Conservation (phyloP, 1,139 yeast species). For the Yamadazyma atmosphaerica region DNA sequence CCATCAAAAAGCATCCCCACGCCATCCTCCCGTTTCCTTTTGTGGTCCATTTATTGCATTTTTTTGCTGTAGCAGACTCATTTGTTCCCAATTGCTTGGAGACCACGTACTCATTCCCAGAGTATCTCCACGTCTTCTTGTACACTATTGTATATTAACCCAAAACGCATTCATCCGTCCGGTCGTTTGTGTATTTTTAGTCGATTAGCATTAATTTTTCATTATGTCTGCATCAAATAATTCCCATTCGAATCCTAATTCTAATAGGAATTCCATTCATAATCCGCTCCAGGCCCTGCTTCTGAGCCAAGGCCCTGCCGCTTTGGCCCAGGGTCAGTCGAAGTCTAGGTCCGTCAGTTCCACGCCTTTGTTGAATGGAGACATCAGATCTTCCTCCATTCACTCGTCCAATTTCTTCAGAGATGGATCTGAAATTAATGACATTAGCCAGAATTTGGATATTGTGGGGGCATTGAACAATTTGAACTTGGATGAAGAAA, state of each 20-base stretch:
- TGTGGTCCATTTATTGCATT: neutral
- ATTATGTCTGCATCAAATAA: conserved; percentile 4
- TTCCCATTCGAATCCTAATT: neutral
- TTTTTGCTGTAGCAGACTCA: neutral
- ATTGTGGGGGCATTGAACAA: conserved; percentile 45
- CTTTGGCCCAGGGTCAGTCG: neutral
- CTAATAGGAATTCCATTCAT: neutral
- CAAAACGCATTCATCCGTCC: too few relatives aligned
- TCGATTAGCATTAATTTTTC: neutral
- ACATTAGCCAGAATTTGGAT: conserved; percentile 26
- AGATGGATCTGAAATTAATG: conserved; percentile 23
- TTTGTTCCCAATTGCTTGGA: too few relatives aligned
- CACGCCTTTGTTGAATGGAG: conserved; percentile 8
- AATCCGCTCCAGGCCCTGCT: neutral
- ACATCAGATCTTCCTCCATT: conserved; percentile 9
- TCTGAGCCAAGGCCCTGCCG: neutral
- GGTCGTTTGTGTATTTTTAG: conserved; percentile 1
- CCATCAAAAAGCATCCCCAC: too few relatives aligned
- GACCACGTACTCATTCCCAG: too few relatives aligned
- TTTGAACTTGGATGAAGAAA: conserved; percentile 41
- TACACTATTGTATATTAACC: conserved; percentile 12
- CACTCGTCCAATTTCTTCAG: conserved; percentile 15
- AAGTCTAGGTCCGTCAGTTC: conserved; percentile 5
- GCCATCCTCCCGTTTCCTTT: too few relatives aligned
- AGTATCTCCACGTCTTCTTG: conserved; percentile 3